Base-by-base conservation (phyloP, 2,329 filamentous ascomycete genomes). In the Penicillium sp. region DNA sequence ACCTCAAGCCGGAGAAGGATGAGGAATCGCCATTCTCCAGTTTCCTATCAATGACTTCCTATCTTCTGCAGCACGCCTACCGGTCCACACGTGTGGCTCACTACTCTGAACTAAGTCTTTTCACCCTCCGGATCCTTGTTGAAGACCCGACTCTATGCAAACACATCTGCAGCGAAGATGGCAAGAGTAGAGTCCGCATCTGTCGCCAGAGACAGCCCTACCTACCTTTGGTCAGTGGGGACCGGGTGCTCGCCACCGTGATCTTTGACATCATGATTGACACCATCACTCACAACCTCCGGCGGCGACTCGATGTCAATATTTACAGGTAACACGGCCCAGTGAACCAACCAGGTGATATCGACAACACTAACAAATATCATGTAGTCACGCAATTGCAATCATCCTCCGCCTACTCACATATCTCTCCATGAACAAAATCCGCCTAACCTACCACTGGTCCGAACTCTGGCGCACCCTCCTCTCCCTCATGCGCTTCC, bases 1-100 rank as follows among this genome's bases (percentile, higher is more conserved):
- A 78, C 2, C 59, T 79, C 15, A 57, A 75, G 4, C 65, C 79
- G 1, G 78, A 80, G 16, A 66, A 64, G 32, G 77, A 73, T 28
- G 72, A 77, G 30, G 81, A 90, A 54, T 76, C 82, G 1, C 84
- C 89, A 0, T 81, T 98, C 46, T 79, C 83, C 31, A 81, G 78
- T 51, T 93, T 90, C 57, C 69, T 96, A 17, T 96, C 90, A 0
- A 72, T 95, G 29, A 85, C 85, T 3, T 96, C 90, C 2, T 98
- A 98, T 64, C 75, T 96, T 20, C 77, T 94, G 32, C 89, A 95
- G 53, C 90, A 98, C 65, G 89, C 92, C 2, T 84, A 95, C 62
- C 79, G 92, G 13, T 93, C 87, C 3, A 63, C 73, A 18, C 77
- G 92, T 46, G 79, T 85, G 9, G 79, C 85, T 0, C 74, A 85